phyloP scores from a whole-genome alignment of 805 yeast genomes.

The Torulaspora delbrueckii region DNA sequence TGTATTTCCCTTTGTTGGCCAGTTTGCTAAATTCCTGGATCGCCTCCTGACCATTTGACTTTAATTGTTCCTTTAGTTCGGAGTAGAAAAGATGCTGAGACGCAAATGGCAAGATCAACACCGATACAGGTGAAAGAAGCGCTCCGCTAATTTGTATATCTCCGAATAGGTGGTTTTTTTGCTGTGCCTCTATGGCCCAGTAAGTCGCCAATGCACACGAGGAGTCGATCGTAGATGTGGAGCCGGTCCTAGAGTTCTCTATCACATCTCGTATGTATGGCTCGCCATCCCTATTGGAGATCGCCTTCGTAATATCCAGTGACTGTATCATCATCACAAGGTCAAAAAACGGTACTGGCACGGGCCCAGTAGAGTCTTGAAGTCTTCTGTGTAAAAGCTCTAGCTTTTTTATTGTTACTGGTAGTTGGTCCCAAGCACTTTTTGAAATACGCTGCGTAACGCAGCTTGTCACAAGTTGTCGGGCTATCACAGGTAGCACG shows the following conservation, averaged over 20 bases:
- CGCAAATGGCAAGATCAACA: constrained; percentile 42
- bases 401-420: constrained; percentile 39
- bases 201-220: constrained; percentile 42
- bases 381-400: constrained; percentile 44
- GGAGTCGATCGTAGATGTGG: constrained; percentile 17
- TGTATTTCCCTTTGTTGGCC: constrained; percentile 15
- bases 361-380: constrained; percentile 40
- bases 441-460: constrained; percentile 38
- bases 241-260: neutral
- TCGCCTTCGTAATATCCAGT: constrained; percentile 32
- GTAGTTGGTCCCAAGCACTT: constrained; percentile 39
- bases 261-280: constrained; percentile 5
- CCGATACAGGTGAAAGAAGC: constrained; percentile 39
- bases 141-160: constrained; percentile 31
- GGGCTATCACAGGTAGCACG: constrained; percentile 34
- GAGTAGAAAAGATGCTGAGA: constrained; percentile 36
- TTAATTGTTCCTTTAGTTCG: constrained; percentile 31
- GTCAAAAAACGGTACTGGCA: constrained; percentile 38
- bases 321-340: constrained; percentile 35
- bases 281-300: neutral
- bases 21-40: constrained; percentile 28
- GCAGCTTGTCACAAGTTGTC: constrained; percentile 33
- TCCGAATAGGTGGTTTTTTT: constrained; percentile 43
- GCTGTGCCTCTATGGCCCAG: constrained; percentile 46
- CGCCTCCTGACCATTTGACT: constrained; percentile 15